Evolutionary conservation across 306 rosid genomes (phyloP).

Genomic region (Vigna nakashimae): DNA sequence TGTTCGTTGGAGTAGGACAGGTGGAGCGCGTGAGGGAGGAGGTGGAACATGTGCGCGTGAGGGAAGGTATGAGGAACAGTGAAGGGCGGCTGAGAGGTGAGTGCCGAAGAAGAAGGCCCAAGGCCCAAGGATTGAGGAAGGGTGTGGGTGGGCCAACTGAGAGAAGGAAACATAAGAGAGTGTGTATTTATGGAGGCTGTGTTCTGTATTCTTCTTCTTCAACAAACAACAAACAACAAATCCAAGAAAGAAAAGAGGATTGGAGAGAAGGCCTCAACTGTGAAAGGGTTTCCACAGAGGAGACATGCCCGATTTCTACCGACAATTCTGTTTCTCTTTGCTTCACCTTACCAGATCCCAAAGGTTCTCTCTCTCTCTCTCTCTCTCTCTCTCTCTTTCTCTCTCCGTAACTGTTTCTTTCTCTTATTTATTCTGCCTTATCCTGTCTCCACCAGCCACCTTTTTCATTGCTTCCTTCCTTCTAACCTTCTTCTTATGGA

Average conservation of each 20-base stretch:
- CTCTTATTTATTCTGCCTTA: conserved; percentile 29
- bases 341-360: conserved; percentile 58
- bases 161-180: conserved; percentile 29
- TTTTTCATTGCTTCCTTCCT: conserved; percentile 42
- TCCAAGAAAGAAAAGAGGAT: conserved; percentile 7
- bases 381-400: not conserved
- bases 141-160: conserved; percentile 45
- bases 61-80: conserved; percentile 47
- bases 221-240: not conserved
- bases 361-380: conserved; percentile 48
- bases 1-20: not conserved
- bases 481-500: conserved; percentile 6
- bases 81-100: conserved; percentile 64
- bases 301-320: conserved; percentile 69
- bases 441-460: conserved; percentile 13
- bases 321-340: conserved; percentile 47
- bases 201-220: not conserved
- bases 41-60: conserved; percentile 39
- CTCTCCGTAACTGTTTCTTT: not conserved
- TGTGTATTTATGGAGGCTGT: conserved; percentile 39
- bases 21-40: not conserved
- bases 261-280: not conserved
- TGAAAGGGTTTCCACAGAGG: conserved; percentile 52
- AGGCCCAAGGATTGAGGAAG: conserved; percentile 51
- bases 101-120: conserved; percentile 49